phyloP scores from a whole-genome alignment of 371 early-diverging fungal genomes.

The Circinella minor region DNA sequence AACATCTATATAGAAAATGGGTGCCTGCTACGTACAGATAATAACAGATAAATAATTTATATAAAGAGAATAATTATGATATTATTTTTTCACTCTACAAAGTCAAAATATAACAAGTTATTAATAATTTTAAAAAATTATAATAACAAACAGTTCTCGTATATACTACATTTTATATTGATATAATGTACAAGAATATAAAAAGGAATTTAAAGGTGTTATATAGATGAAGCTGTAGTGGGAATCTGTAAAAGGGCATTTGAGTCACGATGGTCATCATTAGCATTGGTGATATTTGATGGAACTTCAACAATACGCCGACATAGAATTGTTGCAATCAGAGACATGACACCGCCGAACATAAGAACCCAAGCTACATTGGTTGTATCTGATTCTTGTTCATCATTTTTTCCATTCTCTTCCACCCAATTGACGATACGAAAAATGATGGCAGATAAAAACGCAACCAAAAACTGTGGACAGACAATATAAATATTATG shows the following conservation, averaged over 20 bases:
- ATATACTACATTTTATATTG: too few species aligned
- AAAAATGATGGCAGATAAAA: slow-evolving; percentile 47
- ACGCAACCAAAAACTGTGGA: slow-evolving; percentile 63
- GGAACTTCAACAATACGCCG: slow-evolving; percentile 27
- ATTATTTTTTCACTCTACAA: too few species aligned
- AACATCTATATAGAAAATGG: too few species aligned
- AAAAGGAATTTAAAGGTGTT: too few species aligned
- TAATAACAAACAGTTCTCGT: too few species aligned
- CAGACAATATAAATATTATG: slow-evolving; percentile 77
- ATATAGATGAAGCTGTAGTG: background rate
- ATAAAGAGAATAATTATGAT: too few species aligned
- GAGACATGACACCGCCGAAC: slow-evolving; percentile 54
- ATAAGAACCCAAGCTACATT: slow-evolving; percentile 50
- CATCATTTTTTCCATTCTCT: slow-evolving; percentile 22
- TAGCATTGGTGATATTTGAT: background rate
- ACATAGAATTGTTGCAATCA: slow-evolving; percentile 46
- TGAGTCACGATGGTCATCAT: too few species aligned
- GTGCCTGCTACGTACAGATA: too few species aligned
- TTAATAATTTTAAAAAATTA: too few species aligned
- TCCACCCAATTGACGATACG: slow-evolving; percentile 25
- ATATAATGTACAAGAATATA: too few species aligned
- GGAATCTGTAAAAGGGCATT: background rate
- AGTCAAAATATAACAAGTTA: too few species aligned
- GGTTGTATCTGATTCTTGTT: slow-evolving; percentile 15
- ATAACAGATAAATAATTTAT: too few species aligned